Conservation (phyloP, 2,329 filamentous ascomycete species). For the Nemania abortiva region DNA sequence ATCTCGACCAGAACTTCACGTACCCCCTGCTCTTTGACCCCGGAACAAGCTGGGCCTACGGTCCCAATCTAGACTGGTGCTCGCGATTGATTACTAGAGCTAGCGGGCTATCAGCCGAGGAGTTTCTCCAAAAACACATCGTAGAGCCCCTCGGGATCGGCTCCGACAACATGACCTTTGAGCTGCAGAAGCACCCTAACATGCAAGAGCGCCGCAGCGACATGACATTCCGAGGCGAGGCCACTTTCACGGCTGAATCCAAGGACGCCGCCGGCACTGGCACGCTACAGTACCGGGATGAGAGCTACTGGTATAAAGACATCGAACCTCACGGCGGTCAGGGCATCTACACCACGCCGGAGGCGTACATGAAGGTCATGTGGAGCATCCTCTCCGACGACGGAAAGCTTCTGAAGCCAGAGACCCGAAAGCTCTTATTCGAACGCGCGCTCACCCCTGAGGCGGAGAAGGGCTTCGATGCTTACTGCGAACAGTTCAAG, state of each 20-base stretch:
- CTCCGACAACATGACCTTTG: constrained; percentile 43
- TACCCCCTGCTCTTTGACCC: constrained; percentile 40
- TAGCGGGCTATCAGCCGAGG: constrained; percentile 29
- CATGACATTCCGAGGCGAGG: constrained; percentile 39
- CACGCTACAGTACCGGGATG: constrained; percentile 37
- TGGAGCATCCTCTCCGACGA: constrained; percentile 63
- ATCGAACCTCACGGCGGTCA: constrained; percentile 52
- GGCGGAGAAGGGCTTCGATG: constrained; percentile 43
- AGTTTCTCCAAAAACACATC: constrained; percentile 33
- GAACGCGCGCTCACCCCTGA: constrained; percentile 57
- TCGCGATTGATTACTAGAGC: constrained; percentile 32
- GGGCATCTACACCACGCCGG: constrained; percentile 53
- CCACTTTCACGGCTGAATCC: background rate
- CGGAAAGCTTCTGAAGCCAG: constrained; percentile 58
- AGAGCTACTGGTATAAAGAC: constrained; percentile 38
- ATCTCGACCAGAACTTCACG: constrained; percentile 35
- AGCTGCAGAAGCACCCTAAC: constrained; percentile 37
- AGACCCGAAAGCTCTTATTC: constrained; percentile 61
- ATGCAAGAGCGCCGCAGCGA: constrained; percentile 39
- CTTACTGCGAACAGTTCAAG: constrained; percentile 24
- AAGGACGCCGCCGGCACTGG: background rate
- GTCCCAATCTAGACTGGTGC: constrained; percentile 35
- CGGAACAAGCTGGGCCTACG: constrained; percentile 33
- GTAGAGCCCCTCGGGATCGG: constrained; percentile 33
- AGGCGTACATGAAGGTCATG: constrained; percentile 60